Base-by-base conservation (phyloP, 2,329 filamentous ascomycete species). In the Beauveria pseudobassiana region DNA sequence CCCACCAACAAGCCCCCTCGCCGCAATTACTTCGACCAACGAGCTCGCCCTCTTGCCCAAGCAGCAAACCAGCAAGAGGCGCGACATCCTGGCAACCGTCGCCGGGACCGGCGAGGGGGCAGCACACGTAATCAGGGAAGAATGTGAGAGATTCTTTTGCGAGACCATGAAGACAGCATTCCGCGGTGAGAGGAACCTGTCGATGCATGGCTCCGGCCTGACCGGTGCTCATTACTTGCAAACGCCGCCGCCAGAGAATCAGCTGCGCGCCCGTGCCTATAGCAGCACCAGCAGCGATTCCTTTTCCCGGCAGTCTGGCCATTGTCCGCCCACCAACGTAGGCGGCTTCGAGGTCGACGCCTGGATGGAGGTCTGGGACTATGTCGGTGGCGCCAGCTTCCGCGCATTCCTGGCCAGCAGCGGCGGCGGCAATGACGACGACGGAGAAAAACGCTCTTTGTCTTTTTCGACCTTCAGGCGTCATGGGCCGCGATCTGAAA, bases 71-170 rank as follows among this genome's bases (percentile, higher is more conserved):
- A 75, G 73, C 71, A 73, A 73, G 71, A 73, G 73, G 71, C 57
- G 57, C 57, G 75, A 76, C 66, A 73, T 72, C 68, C 74, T 74
- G 69, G 68, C 64, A 67, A 73, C 70, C 69, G 69, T 67, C 73
- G 72, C 72, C 73, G 75, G 73, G 77, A 78, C 74, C 81, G 84
- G 74, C 83, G 83, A 88, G 89, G 89, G 92, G 91, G 92, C 92
- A 88, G 87, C 91, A 89, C 87, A 90, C 80, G 87, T 88, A 82
- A 96, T 96, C 84, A 92, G 89, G 90, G 92, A 89, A 92, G 92
- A 96, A 91, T 96, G 93, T 96, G 93, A 96, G 92, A 97, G 93
- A 84, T 93, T 96, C 88, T 96, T 96, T 86, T 96, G 93, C 81
- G 91, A 93, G 88, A 88, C 87, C 84, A 90, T 96, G 87, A 89